Base-by-base conservation (phyloP, 2,329 filamentous ascomycete genomes). In the Penicillium olsonii region DNA sequence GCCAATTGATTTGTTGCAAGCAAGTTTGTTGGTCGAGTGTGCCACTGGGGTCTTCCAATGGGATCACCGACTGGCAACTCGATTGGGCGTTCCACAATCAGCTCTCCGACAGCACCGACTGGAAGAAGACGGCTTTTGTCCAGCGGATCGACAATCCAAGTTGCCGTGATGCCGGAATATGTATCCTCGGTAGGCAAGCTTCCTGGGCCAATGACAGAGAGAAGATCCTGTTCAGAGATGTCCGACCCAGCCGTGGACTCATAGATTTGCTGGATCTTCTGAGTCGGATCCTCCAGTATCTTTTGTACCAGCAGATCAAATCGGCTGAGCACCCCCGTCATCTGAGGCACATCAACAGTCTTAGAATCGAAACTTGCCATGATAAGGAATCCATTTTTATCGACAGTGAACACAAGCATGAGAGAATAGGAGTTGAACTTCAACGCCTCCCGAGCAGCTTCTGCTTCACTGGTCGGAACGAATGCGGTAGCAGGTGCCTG, bases 361-460 rank as follows among this genome's bases (percentile, higher is more conserved):
- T 77, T 78, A 5, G 79, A 81, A 61, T 85, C 83, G 56, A 84
- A 85, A 60, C 81, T 84, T 0, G 83, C 83, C 79, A 84, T 84
- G 48, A 83, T 69, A 31, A 82, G 66, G 68, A 84, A 83, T 0
- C 82, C 82, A 38, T 77, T 72, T 14, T 75, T 70, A 39, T 83
- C 78, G 9, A 85, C 68, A 1, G 80, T 81, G 63, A 81, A 85
- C 5, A 84, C 82, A 26, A 85, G 68, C 82, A 85, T 84, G 33
- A 85, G 73, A 1, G 80, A 76, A 62, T 84, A 85, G 1, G 73
- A 72, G 47, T 76, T 76, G 60, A 76, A 76, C 47, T 75, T 72
- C 0, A 85, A 73, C 1, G 82, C 83, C 60, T 85, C 83, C 41
- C 80, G 75, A 0, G 80, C 81, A 0, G 80, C 81, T 54, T 85